Base-by-base conservation (phyloP, 148 eudicot genomes). In the Selenicereus undatus region DNA sequence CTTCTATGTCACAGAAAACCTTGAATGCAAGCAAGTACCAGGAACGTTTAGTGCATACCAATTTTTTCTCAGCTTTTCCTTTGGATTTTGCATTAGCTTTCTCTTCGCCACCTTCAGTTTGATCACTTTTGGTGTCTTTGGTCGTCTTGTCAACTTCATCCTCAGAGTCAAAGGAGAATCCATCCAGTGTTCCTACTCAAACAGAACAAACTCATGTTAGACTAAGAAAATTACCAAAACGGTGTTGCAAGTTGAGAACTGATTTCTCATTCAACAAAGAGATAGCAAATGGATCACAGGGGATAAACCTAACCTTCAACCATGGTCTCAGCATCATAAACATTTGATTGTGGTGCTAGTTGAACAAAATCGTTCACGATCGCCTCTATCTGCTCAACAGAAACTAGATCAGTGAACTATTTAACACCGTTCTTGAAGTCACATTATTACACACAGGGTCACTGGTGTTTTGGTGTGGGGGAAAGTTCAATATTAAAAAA, bases 281-380 rank as follows among this genome's bases (percentile, higher is more conserved):
- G 32, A 26, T n/a, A 29, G 42, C 51, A 27, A 17, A n/a, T 52
- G 66, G 35, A 16, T 65, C 36, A 29, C 26, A 66, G 64, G 56
- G 50, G 26, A 48, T 56, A 71, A 76, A 66, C 58, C 89, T 73
- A 71, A 94, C 99, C 99, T 96, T 93, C 99, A 83, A 96, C 97
- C 92, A 93, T 92, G 62, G 99, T 96, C 86, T 96, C 99, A 54
- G 98, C 93, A 79, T 93, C 93, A 52, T 90, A 93, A 72, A 96
- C 95, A 88, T 92, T 93, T 71, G 99, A 93, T 84, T 91, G 93
- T 30, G 98, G 90, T 78, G 88, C 91, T 83, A 96, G 92, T 91
- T 96, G 98, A 81, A 96, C 86, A 82, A 91, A 96, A 84, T 96
- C 99, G 86, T 95, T 92, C 95, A 93, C 92, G 81, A 95, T 93